Percentiles rank a stretch among this genome's conserved stretches.
phyloP scores from a whole-genome alignment of 2,329 filamentous ascomycete genomes.

The Fulvia fulva region DNA sequence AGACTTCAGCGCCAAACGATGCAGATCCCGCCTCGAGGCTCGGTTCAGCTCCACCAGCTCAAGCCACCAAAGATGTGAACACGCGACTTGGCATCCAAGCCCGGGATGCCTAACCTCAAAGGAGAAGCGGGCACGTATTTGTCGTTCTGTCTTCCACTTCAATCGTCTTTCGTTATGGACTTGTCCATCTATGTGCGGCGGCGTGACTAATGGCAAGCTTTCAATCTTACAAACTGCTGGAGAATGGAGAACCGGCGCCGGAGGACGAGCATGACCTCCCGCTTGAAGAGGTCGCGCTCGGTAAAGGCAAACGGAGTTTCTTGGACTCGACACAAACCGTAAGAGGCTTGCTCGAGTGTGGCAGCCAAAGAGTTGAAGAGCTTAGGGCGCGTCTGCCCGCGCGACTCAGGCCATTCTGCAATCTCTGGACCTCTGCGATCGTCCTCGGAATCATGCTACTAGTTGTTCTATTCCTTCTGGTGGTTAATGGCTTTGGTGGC shows the following conservation, averaged over 20 bases:
- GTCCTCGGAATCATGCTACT: slow-evolving; percentile 10
- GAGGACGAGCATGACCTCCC: slow-evolving; percentile 2
- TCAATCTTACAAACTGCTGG: slow-evolving; percentile 19
- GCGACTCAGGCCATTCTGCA: slow-evolving; percentile 7
- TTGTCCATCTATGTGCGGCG: not conserved
- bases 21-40: not conserved
- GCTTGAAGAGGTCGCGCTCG: not conserved
- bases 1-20: not conserved
- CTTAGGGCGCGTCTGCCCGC: not conserved
- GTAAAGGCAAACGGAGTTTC: slow-evolving; percentile 6
- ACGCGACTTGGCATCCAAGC: not conserved
- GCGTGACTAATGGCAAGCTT: slow-evolving; percentile 14
- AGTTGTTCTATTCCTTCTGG: slow-evolving; percentile 5
- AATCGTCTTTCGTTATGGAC: not conserved
- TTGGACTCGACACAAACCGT: slow-evolving; percentile 10
- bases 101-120: not conserved
- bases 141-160: not conserved
- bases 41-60: not conserved
- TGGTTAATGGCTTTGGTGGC: slow-evolving; percentile 24
- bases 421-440: slow-evolving; percentile 12
- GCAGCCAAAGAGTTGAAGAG: not conserved
- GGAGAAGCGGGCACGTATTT: not conserved
- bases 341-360: slow-evolving; percentile 6
- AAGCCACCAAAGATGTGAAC: not conserved
- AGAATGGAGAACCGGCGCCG: slow-evolving; percentile 14